Base-by-base conservation (phyloP, 2,329 filamentous ascomycete species). In the Penicillium carneum region DNA sequence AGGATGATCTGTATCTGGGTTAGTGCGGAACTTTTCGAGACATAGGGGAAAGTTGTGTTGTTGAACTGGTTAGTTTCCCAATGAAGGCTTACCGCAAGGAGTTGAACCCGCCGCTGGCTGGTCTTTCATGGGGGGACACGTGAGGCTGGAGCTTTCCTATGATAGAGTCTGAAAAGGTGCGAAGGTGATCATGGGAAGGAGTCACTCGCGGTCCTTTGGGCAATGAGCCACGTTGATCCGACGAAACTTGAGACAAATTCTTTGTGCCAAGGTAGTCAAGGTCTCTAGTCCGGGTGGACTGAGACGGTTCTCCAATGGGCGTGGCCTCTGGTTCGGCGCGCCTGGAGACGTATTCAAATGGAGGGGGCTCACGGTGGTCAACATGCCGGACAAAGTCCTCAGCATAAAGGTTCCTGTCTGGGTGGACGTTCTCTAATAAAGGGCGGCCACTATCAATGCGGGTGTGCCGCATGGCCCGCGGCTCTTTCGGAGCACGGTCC, bases 371-470 rank as follows among this genome's bases (percentile, higher is more conserved):
- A 41, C 67, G 69, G 31, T 69, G 60, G 53, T 72, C 72, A 68
- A 78, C 63, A 38, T 71, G 69, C 57, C 74, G 75, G 57, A 77
- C 71, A 63, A 79, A 77, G 59, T 72, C 76, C 62, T 77, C 72
- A 12, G 76, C 74, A 66, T 79, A 76, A 36, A 74, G 66, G 33
- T 68, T 70, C 45, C 70, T 72, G 46, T 66, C 69, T 26, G 64
- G 61, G 36, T 63, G 59, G 26, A 61, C 29, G 48, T 65, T 66
- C 56, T 71, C 63, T 36, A 62, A 48, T 36, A 68, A 53, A 54
- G 58, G 14, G 29, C 62, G 63, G 39, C 58, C 63, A n/a, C 61
- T 61, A 62, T 68, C 57, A 64, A 62, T 52, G 51, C 60, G 64
- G 57, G 42, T 57, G 34, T 59, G 59, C 62, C 64, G 67, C 46